Evolutionary conservation across 2,329 filamentous ascomycete genomes (phyloP), one percentile per base, ranked within the genome.

Genomic region (Pseudogymnoascus sp.): DNA sequence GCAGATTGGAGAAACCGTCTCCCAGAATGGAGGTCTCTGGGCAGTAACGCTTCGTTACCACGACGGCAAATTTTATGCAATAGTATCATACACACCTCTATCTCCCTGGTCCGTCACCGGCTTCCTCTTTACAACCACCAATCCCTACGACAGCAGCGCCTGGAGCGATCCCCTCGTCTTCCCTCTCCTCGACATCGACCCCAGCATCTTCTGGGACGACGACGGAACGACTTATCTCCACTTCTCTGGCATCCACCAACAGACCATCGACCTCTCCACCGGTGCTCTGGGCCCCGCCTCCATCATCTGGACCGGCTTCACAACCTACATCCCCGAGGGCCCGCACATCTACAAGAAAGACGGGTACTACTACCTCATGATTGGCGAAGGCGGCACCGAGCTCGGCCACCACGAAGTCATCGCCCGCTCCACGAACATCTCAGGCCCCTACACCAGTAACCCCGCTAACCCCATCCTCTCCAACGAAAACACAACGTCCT

Each of bases 381-480:
- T 78, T 1, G 77, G 77, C 0, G 78, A 81, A 64, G 79, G 79
- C 0, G 80, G 79, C 1, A 81, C 79, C 1, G 71, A 69, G 41
- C 68, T 66, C 0, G 67, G 74, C 33, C 78, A 80, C 59, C 72
- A 72, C 43, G 70, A 77, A 22, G 77, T 74, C 2, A 77, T 80
- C 33, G 77, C 78, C 0, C 73, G 78, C 2, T 72, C 77, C 0
- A 67, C 65, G 4, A 65, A 68, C 35, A 66, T 79, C 3, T 71
- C 60, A 22, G 79, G 78, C 0, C 79, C 79, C 0, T 81, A 77
- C 60, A 74, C 77, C 28, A 65, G 70, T 0, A 75, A 72, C 58
- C 68, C 71, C 3, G 54, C 70, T 3, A 81, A 81, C 63, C 78
- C 79, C 0, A 71, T 81, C 18, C 68, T 81, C 2, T 79, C 77